A percentile compares a stretch with the other conserved stretches of the same genome.
Conservation (phyloP, 2,329 filamentous ascomycete species). For the Penicillium expansum region DNA sequence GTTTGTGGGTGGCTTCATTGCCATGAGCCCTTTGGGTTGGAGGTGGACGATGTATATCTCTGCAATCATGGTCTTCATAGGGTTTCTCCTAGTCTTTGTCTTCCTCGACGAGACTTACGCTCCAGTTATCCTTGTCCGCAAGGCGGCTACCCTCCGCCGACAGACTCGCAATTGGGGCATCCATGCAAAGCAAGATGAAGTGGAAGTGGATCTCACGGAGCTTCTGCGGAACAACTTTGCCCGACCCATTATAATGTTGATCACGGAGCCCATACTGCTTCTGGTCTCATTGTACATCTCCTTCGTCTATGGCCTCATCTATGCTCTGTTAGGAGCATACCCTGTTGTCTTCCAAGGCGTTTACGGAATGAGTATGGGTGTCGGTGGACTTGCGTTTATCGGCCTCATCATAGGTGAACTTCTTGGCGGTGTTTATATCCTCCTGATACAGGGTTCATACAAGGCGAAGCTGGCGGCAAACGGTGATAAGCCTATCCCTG, state of each 20-base stretch:
- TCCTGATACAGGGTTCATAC: conserved; percentile 65
- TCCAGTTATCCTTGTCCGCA: conserved; percentile 52
- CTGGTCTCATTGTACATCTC: conserved; percentile 34
- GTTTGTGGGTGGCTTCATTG: conserved; percentile 51
- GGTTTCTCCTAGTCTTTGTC: conserved; percentile 32
- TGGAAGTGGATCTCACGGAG: conserved; percentile 48
- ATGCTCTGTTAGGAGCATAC: conserved; percentile 36
- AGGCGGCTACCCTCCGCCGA: conserved; percentile 52
- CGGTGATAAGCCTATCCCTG: conserved; percentile 55
- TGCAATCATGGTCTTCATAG: conserved; percentile 50
- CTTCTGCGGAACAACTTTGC: conserved; percentile 48
- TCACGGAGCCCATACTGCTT: conserved; percentile 39
- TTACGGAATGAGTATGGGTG: conserved; percentile 58
- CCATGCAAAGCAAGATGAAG: conserved; percentile 53
- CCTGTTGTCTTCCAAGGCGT: conserved; percentile 40
- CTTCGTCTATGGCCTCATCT: conserved; percentile 32
- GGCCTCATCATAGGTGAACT: conserved; percentile 75
- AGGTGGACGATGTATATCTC: conserved; percentile 52
- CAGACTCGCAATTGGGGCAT: conserved; percentile 57
- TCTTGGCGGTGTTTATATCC: conserved; percentile 63
- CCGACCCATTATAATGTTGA: conserved; percentile 36
- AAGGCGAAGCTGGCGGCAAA: conserved; percentile 66
- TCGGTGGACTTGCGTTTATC: conserved; percentile 78
- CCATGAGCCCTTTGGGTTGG: conserved; percentile 47
- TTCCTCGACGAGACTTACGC: conserved; percentile 56